Conservation (phyloP, 2,329 filamentous ascomycete genomes). For the Exophiala bonariae region DNA sequence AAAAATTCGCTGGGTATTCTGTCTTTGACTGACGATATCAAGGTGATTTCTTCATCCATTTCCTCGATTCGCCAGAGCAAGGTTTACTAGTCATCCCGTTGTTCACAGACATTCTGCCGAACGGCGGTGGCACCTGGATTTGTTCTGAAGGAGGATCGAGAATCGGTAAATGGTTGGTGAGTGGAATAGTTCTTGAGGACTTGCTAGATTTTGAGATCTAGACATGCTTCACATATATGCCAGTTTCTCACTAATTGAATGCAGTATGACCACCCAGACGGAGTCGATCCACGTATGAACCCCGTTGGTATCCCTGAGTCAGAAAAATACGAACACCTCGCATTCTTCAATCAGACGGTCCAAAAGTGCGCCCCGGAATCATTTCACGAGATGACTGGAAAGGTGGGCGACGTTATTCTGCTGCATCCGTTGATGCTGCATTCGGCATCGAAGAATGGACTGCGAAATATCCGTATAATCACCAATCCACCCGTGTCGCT, state of each 20-base stretch:
- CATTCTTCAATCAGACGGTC: slow-evolving; percentile 23
- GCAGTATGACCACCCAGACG: slow-evolving; percentile 62
- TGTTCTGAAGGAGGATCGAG: slow-evolving; percentile 60
- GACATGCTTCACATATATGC: too few relatives aligned
- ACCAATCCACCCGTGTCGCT: slow-evolving; percentile 56
- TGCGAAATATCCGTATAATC: slow-evolving; percentile 52
- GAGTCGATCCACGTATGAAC: slow-evolving; percentile 66
- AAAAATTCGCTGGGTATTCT: too few relatives aligned
- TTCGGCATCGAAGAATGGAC: slow-evolving; percentile 51
- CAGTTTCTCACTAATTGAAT: too few relatives aligned
- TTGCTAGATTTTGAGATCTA: too few relatives aligned
- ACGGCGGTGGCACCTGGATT: slow-evolving; percentile 65
- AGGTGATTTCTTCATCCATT: slow-evolving; percentile 68
- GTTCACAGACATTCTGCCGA: slow-evolving; percentile 62
- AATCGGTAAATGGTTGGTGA: slow-evolving; percentile 53
- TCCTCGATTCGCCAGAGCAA: slow-evolving; percentile 69
- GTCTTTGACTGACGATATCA: too few relatives aligned
- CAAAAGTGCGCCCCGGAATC: slow-evolving; percentile 40
- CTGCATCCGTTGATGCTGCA: slow-evolving; percentile 59
- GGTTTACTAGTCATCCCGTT: slow-evolving; percentile 67
- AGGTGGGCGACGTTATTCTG: slow-evolving; percentile 55
- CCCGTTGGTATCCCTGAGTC: slow-evolving; percentile 34
- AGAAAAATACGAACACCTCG: background rate
- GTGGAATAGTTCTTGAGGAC: background rate
- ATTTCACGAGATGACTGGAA: slow-evolving; percentile 54